Evolutionary conservation across 2,329 filamentous ascomycete genomes (phyloP).

Genomic region (Pseudogymnoascus sp.): DNA sequence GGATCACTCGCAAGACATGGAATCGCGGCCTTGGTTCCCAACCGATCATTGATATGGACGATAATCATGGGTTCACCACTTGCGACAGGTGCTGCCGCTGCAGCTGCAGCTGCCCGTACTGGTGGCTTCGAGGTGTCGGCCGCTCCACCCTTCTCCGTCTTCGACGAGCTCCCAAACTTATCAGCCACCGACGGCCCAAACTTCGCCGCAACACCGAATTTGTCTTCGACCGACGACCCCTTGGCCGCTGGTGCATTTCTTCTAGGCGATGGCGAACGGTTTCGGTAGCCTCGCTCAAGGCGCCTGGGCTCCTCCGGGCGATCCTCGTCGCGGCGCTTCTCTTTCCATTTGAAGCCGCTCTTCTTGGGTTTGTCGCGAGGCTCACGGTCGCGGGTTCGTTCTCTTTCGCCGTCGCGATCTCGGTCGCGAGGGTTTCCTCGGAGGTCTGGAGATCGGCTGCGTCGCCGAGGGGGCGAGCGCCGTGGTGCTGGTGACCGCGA

Average conservation of each 20-base stretch:
- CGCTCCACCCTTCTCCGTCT: slow-evolving; percentile 8
- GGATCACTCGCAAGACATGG: slow-evolving; percentile 80
- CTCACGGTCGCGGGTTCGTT: slow-evolving; percentile 16
- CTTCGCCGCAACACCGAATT: slow-evolving; percentile 27
- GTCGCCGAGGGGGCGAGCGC: slow-evolving; percentile 24
- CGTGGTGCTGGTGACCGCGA: slow-evolving; percentile 20
- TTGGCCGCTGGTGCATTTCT: slow-evolving; percentile 23
- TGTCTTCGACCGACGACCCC: slow-evolving; percentile 22
- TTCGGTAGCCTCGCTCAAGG: slow-evolving; percentile 46
- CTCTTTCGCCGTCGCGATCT: slow-evolving; percentile 30
- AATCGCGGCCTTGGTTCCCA: slow-evolving; percentile 91
- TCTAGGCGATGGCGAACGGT: slow-evolving; percentile 33
- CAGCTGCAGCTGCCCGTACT: slow-evolving; percentile 18
- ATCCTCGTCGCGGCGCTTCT: slow-evolving; percentile 39
- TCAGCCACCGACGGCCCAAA: slow-evolving; percentile 17
- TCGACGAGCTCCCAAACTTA: slow-evolving; percentile 13
- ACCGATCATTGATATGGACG: slow-evolving; percentile 87
- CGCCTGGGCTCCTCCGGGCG: slow-evolving; percentile 37
- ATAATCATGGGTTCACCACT: slow-evolving; percentile 76
- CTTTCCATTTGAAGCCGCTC: slow-evolving; percentile 51
- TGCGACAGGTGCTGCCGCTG: slow-evolving; percentile 20
- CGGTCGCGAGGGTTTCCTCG: slow-evolving; percentile 12
- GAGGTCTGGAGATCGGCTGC: slow-evolving; percentile 35
- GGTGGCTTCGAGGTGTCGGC: slow-evolving; percentile 16
- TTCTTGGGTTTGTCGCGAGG: slow-evolving; percentile 20